Evolutionary conservation across 2,329 filamentous ascomycete genomes (phyloP), one percentile per base, ranked within the genome.

Genomic region (Dryadomyces sulphureus): DNA sequence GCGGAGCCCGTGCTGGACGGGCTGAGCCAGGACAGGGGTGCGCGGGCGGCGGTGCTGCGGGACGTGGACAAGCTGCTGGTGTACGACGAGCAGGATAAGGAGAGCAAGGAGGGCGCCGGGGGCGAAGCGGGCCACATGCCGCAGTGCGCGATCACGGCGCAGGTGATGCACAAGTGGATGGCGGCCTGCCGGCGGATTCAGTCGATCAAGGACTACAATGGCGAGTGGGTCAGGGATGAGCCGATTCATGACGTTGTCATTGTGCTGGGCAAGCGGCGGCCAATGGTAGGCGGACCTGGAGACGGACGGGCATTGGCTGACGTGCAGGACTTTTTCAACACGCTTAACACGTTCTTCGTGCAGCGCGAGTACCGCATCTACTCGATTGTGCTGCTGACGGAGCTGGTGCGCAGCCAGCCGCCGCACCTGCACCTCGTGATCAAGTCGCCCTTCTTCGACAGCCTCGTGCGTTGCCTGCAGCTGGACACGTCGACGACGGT

Each of bases 401-500:
- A 81, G 39, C 89, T 87, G 52, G 73, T 92, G 34, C 75, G 81
- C 51, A 74, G 77, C 48, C 81, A 87, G 53, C 82, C 84, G n/a
- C 84, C 85, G 5, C 85, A 89, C 61, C 68, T 92, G 2, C 77
- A 92, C 56, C 70, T 80, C 38, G 75, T 88, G 32, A 63, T 84
- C 5, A 73, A 87, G 52, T 89, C 84, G 1, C 73, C 78, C 0
- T 66, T 92, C 1, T 81, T 92, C 53, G 71, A 74, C 48, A 77
- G 82, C 57, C 65, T 92, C 19, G 65, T 90, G 45, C 77, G 75
- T 55, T 89, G 83, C 51, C 68, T 92, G 2, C 81, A 87, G 60
- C 75, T 75, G 46, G 85, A 92, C 59, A 84, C 81, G 1, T 89
- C 84, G 0, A 85, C 83, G 0, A 80, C 81, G 1, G 76, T 83